Evolutionary conservation across 345 rosid genomes (phyloP).

Genomic region (Balakata baccata): DNA sequence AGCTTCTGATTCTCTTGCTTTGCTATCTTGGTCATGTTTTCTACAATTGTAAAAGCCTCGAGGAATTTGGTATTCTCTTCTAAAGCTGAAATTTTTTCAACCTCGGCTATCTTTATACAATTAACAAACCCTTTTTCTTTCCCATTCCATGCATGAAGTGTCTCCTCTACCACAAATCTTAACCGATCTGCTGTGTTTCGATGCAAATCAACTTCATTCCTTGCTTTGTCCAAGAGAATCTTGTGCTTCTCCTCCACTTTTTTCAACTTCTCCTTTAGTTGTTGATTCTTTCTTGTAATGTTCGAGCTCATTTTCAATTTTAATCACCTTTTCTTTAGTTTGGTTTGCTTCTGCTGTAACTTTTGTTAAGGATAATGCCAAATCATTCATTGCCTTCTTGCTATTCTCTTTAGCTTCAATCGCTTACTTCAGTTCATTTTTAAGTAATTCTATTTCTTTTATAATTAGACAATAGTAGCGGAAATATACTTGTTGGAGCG

Average conservation of each 20-base stretch:
- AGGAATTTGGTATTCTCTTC: slow-evolving; percentile 49
- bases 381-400: slow-evolving; percentile 83
- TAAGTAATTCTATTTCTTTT: slow-evolving; percentile 40
- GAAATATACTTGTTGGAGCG: too few relatives aligned
- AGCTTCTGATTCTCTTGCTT: slow-evolving; percentile 66
- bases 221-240: slow-evolving; percentile 36
- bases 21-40: slow-evolving; percentile 36
- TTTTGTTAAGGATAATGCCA: slow-evolving; percentile 72
- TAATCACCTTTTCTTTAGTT: slow-evolving; percentile 49
- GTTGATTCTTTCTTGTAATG: slow-evolving; percentile 30
- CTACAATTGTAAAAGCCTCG: slow-evolving; percentile 43
- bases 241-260: slow-evolving; percentile 31
- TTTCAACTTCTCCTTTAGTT: slow-evolving; percentile 36
- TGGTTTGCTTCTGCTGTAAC: slow-evolving; percentile 58
- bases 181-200: slow-evolving; percentile 62
- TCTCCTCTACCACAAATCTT: slow-evolving; percentile 75
- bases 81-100: slow-evolving; percentile 49
- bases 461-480: too few relatives aligned
- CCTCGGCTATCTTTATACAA: slow-evolving; percentile 65
- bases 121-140: slow-evolving; percentile 71
- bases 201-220: slow-evolving; percentile 47
- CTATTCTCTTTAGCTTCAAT: slow-evolving; percentile 66
- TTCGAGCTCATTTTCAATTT: slow-evolving; percentile 43
- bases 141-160: slow-evolving; percentile 68
- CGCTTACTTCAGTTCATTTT: slow-evolving; percentile 45